Base-by-base conservation (phyloP, 257 asterid genomes). In the Asclepias syriaca region DNA sequence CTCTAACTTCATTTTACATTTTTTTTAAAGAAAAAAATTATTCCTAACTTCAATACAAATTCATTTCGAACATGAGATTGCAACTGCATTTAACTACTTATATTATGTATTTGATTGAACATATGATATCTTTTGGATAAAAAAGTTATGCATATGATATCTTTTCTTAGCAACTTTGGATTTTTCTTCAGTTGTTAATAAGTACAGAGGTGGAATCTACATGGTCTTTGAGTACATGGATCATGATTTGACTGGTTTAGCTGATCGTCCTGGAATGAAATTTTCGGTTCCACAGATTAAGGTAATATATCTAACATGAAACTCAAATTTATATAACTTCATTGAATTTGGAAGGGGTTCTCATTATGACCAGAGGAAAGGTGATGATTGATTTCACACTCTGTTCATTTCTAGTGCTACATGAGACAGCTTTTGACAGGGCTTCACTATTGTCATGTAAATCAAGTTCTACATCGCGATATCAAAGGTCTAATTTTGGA, bases 191-290 rank as follows among this genome's bases (percentile, higher is more conserved):
- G 97, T 89, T 86, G 96, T 90, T 50, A 89, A 89, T 81, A 91
- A 89, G 81, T 89, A 89, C 79, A 89, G 77, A 79, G 97, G 97
- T 69, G 92, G 96, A 59, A 91, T 91, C 69, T 91, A 91, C 84
- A 91, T 91, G 97, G 97, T 91, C n/a, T 91, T 91, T 59, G 97
- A 91, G 72, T 91, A 91, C 85, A 91, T 91, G 97, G 97, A 91
- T 75, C 97, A 91, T 72, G 97, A 91, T 78, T 81, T 91, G 81
- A 89, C 97, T 67, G 97, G 97, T 50, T 92, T 91, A 72, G 96
- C 97, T 19, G 97, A 91, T 87, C 95, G 97, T 65, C 96, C 97
- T 81, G 94, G 88, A 72, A 85, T 89, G 92, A 85, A 89, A 79
- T 91, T 91, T 79, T 84, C 97, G 4, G 92, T 87, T 75, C 79